These are phyloP conservation scores for Fusarium sp. DNA, from an alignment of 2,329 filamentous ascomycete genomes.

Conservation along the genomic window DNA sequence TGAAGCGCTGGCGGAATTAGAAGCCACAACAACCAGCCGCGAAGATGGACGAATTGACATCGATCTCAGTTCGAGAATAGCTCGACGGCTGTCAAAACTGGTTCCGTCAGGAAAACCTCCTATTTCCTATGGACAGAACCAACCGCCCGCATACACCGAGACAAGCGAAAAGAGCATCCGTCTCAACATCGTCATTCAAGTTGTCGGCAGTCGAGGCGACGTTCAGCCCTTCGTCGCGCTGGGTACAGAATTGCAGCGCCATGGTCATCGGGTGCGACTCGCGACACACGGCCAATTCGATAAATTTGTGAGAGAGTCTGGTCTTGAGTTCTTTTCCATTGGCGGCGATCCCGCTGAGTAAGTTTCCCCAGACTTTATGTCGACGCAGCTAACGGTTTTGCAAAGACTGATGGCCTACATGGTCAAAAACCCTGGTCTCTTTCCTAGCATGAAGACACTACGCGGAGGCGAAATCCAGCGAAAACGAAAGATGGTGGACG, in stretches of 20 bases:
- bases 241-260: background rate
- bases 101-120: background rate
- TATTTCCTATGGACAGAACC: too few species aligned
- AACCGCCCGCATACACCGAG: background rate
- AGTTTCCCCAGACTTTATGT: too few species aligned
- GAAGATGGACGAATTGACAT: too few species aligned
- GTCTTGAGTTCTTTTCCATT: constrained; percentile 8
- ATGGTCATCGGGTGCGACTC: constrained; percentile 24
- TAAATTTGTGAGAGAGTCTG: background rate
- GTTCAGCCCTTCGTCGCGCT: constrained; percentile 24
- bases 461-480: constrained; percentile 39
- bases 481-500: constrained; percentile 40
- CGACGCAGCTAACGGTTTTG: too few species aligned
- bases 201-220: constrained; percentile 23
- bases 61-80: background rate
- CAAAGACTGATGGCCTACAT: constrained; percentile 34
- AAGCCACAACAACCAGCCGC: too few species aligned
- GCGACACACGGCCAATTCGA: constrained; percentile 21
- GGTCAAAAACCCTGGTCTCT: constrained; percentile 44
- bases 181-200: constrained; percentile 26
- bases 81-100: background rate
- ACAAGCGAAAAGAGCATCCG: background rate
- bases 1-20: too few species aligned
- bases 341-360: constrained; percentile 21
- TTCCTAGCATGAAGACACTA: constrained; percentile 40